These are phyloP conservation scores for Nothophoma quercina DNA, from an alignment of 2,329 filamentous ascomycete genomes.

Conservation along the genomic window DNA sequence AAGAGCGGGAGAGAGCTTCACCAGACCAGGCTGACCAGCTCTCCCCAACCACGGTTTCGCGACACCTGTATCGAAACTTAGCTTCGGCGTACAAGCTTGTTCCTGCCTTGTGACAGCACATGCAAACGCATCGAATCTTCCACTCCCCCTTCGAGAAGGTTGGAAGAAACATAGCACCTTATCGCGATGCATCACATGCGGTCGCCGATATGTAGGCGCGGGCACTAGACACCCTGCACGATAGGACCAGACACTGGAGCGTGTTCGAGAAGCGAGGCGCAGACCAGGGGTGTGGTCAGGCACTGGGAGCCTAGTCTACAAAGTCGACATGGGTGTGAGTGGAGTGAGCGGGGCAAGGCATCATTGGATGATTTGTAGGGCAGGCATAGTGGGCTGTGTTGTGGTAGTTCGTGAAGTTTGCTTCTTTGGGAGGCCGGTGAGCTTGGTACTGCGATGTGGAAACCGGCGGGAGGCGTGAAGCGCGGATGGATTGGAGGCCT, in stretches of 20 bases:
- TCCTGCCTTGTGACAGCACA: too few relatives aligned
- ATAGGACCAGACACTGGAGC: not conserved
- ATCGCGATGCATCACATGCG: slow-evolving; percentile 13
- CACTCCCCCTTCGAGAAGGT: slow-evolving; percentile 1
- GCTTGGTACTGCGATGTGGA: not conserved
- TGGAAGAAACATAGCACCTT: not conserved
- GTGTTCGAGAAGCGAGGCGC: slow-evolving; percentile 17
- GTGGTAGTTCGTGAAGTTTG: slow-evolving; percentile 12
- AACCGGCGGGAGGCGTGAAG: slow-evolving; percentile 5
- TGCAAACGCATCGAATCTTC: slow-evolving; percentile 10
- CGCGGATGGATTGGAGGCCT: not conserved
- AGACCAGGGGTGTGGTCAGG: not conserved
- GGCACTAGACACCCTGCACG: slow-evolving; percentile 1
- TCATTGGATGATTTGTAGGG: too few relatives aligned
- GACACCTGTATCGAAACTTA: too few relatives aligned
- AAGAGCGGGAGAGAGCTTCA: slow-evolving; percentile 4
- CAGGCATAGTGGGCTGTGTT: slow-evolving; percentile 4
- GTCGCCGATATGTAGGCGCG: slow-evolving; percentile 13
- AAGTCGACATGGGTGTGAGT: slow-evolving; percentile 3
- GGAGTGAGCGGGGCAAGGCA: slow-evolving; percentile 7
- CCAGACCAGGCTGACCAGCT: not conserved
- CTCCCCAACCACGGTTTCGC: not conserved
- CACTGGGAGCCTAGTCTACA: not conserved
- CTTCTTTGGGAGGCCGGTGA: slow-evolving; percentile 9
- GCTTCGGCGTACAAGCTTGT: too few relatives aligned